These are phyloP conservation scores for Aspergillus hortae DNA, from an alignment of 2,329 filamentous ascomycete genomes.

Conservation along the genomic window DNA sequence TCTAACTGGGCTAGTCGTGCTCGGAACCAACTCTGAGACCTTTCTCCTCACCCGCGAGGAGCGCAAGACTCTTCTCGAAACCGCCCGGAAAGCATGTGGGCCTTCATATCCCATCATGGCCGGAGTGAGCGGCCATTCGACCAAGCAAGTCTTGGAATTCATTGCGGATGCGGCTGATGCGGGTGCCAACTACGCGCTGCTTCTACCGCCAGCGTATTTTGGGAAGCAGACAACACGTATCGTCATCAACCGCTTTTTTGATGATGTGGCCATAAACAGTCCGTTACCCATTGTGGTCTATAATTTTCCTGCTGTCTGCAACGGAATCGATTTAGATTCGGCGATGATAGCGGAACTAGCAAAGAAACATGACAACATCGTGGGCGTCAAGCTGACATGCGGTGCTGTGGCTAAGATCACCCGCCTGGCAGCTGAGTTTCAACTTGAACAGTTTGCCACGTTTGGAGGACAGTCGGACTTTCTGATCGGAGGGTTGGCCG, in stretches of 20 bases:
- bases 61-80: conserved; percentile 51
- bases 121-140: conserved; percentile 63
- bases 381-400: conserved; percentile 65
- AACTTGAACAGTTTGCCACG: conserved; percentile 58
- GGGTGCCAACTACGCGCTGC: conserved; percentile 59
- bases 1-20: conserved; percentile 52
- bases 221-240: conserved; percentile 58
- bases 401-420: conserved; percentile 60
- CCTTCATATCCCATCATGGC: conserved; percentile 58
- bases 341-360: conserved; percentile 57
- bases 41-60: conserved; percentile 58
- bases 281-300: conserved; percentile 61
- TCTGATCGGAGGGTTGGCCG: conserved; percentile 53
- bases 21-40: conserved; percentile 56
- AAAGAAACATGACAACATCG: conserved; percentile 51
- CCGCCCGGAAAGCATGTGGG: conserved; percentile 53
- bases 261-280: conserved; percentile 50
- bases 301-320: conserved; percentile 67
- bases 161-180: conserved; percentile 57
- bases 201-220: conserved; percentile 64
- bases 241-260: conserved; percentile 59
- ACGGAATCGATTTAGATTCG: conserved; percentile 65
- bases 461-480: conserved; percentile 74
- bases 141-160: conserved; percentile 59
- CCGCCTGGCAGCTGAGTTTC: conserved; percentile 51